Percentiles rank a stretch among this genome's conserved stretches.
phyloP scores from a whole-genome alignment of 208 protist genomes.

The Trypanosoma conorhini region DNA sequence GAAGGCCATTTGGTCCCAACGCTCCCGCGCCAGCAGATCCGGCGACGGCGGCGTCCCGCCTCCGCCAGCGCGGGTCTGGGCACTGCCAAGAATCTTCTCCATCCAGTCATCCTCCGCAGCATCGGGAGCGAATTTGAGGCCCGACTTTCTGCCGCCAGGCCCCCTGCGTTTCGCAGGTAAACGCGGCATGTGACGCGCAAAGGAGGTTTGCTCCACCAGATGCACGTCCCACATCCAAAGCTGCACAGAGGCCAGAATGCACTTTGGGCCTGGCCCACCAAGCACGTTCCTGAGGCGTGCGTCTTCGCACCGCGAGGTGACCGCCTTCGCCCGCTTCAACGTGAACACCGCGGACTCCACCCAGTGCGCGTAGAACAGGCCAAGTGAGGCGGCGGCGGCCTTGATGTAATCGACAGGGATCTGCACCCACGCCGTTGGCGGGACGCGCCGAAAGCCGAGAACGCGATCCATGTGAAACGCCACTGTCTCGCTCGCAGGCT shows the following conservation, averaged over 20 bases:
- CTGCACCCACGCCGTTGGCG: conserved; percentile 38
- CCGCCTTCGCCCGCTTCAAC: neutral
- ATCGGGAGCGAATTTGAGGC: neutral
- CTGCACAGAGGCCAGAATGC: conserved; percentile 40
- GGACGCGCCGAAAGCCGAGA: conserved; percentile 37
- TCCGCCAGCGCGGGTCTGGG: neutral
- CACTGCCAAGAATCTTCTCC: neutral
- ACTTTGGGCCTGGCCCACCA: neutral
- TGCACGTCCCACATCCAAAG: conserved; percentile 47
- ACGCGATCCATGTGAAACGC: conserved; percentile 47
- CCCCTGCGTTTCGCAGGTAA: neutral
- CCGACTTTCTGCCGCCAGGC: neutral
- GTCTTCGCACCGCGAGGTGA: conserved; percentile 11
- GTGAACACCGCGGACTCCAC: conserved; percentile 23
- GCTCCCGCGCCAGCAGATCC: conserved; percentile 14
- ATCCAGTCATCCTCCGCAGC: neutral
- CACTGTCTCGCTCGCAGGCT: conserved; percentile 36
- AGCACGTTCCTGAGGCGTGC: neutral
- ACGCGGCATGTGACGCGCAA: neutral
- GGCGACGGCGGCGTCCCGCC: neutral
- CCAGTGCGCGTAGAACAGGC: conserved; percentile 44
- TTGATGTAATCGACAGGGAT: conserved; percentile 43
- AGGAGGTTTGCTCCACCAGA: conserved; percentile 13
- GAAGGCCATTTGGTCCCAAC: conserved; percentile 35
- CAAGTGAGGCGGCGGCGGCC: conserved; percentile 27